Conservation (phyloP, 768 basidiomycete species). For the Rhodosporidiobolus odoratus region DNA sequence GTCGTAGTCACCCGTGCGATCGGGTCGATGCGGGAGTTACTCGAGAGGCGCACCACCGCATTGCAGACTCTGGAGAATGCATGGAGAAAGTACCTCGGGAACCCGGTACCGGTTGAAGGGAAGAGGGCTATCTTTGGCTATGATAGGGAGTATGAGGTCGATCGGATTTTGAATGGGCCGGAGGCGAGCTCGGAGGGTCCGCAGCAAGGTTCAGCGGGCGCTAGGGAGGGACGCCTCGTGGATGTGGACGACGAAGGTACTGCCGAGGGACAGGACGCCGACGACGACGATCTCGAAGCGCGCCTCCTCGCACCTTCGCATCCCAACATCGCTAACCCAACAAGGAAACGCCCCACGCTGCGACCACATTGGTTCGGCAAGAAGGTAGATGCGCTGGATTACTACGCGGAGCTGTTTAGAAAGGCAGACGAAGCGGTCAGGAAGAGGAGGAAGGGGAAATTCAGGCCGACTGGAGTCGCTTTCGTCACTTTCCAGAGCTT, state of each 20-base stretch:
- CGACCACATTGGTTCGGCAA: conserved; percentile 67
- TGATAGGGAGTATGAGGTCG: conserved; percentile 56
- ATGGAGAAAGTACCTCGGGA: conserved; percentile 89
- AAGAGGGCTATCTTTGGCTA: conserved; percentile 63
- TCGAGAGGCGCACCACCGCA: conserved; percentile 75
- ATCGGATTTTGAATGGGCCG: conserved; percentile 36
- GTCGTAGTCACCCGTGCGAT: conserved; percentile 83
- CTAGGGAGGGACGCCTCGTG: conserved; percentile 50
- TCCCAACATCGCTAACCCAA: conserved; percentile 51
- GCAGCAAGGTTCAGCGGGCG: background rate
- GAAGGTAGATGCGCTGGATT: conserved; percentile 83
- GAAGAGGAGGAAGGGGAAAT: conserved; percentile 67
- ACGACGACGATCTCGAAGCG: conserved; percentile 58
- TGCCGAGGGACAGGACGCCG: background rate
- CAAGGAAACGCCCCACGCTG: conserved; percentile 62
- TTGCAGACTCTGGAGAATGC: conserved; percentile 71
- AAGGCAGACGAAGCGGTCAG: conserved; percentile 78
- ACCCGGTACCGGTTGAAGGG: conserved; percentile 58
- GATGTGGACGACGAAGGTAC: conserved; percentile 24
- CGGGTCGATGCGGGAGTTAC: conserved; percentile 60
- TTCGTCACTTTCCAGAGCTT: conserved; percentile 97
- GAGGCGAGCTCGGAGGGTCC: conserved; percentile 48
- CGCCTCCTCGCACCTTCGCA: conserved; percentile 28
- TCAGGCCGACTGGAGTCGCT: conserved; percentile 73
- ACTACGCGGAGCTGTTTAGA: conserved; percentile 71